phyloP scores from a whole-genome alignment of 2,329 filamentous ascomycete species.

The Stromatinia cepivora region DNA sequence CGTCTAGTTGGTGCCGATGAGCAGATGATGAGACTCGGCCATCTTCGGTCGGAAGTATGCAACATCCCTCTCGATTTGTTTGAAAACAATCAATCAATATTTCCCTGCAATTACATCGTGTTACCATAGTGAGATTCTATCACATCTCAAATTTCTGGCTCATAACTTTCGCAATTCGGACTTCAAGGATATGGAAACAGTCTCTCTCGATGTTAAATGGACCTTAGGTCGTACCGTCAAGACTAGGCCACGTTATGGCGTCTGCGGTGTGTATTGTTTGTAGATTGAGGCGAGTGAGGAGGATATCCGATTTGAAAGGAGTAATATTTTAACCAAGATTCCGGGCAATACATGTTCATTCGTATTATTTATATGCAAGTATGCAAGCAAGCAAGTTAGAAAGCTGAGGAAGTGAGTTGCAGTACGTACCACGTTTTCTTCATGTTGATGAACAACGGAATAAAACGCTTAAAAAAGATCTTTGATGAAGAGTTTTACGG shows the following conservation, averaged over 20 bases:
- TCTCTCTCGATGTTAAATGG: not conserved
- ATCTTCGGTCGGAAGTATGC: slow-evolving; percentile 21
- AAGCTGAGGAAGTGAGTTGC: not conserved
- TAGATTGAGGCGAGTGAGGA: slow-evolving; percentile 18
- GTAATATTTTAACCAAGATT: slow-evolving; percentile 16
- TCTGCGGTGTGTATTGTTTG: slow-evolving; percentile 1
- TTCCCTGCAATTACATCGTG: slow-evolving; percentile 12
- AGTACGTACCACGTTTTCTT: not conserved
- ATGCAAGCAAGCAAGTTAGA: not conserved
- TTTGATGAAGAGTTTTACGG: not conserved
- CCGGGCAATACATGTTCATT: slow-evolving; percentile 10
- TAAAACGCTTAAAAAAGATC: slow-evolving; percentile 4
- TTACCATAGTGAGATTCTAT: slow-evolving; percentile 11
- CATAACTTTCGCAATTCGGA: not conserved
- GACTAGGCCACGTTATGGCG: slow-evolving; percentile 15
- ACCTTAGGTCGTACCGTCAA: not conserved
- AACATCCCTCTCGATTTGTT: slow-evolving; percentile 20
- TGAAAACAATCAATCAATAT: slow-evolving; percentile 23
- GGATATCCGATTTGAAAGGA: slow-evolving; percentile 6
- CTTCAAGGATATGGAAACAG: not conserved
- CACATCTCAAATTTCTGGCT: slow-evolving; percentile 9
- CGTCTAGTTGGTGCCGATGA: slow-evolving; percentile 10
- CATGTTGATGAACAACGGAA: slow-evolving; percentile 15
- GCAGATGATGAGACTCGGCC: slow-evolving; percentile 23
- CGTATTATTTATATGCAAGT: slow-evolving; percentile 9